Conservation (phyloP, 2,329 filamentous ascomycete species). For the Fusarium succisae region DNA sequence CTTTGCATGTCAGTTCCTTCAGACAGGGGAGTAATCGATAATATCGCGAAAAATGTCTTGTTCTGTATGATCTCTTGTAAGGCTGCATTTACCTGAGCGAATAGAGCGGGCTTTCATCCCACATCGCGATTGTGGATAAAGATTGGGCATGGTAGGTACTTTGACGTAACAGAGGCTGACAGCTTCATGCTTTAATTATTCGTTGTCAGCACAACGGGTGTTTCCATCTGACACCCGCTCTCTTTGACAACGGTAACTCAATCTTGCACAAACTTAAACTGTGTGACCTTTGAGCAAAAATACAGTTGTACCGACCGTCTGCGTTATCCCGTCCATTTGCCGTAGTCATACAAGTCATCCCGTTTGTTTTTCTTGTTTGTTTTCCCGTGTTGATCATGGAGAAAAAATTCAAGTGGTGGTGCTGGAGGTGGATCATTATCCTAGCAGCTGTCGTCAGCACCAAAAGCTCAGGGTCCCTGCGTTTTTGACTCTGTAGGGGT, state of each 20-base stretch:
- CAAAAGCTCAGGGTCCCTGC: slow-evolving; percentile 25
- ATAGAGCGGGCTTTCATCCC: neutral
- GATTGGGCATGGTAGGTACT: neutral
- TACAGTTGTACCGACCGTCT: neutral
- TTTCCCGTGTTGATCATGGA: slow-evolving; percentile 15
- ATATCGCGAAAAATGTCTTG: slow-evolving; percentile 1
- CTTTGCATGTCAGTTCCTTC: slow-evolving; percentile 10
- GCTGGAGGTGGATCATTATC: slow-evolving; percentile 22
- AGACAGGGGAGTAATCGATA: neutral
- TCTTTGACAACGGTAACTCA: slow-evolving; percentile 12
- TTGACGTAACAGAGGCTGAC: slow-evolving; percentile 10
- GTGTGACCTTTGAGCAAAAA: neutral
- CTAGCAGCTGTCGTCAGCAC: slow-evolving; percentile 40
- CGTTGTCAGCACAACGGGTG: slow-evolving; percentile 18
- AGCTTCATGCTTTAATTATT: slow-evolving; percentile 8
- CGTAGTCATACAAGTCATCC: neutral
- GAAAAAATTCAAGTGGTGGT: slow-evolving; percentile 21
- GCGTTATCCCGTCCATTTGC: neutral
- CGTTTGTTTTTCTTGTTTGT: slow-evolving; percentile 3
- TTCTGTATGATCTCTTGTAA: neutral
- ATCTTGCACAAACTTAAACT: slow-evolving; percentile 9
- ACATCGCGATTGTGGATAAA: neutral
- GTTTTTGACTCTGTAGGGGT: neutral
- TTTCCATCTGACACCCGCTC: slow-evolving; percentile 8
- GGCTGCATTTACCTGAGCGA: neutral